These are phyloP conservation scores for Kwoniella shivajii DNA, from an alignment of 1,284 basidiomycete species.

Conservation along the genomic window DNA sequence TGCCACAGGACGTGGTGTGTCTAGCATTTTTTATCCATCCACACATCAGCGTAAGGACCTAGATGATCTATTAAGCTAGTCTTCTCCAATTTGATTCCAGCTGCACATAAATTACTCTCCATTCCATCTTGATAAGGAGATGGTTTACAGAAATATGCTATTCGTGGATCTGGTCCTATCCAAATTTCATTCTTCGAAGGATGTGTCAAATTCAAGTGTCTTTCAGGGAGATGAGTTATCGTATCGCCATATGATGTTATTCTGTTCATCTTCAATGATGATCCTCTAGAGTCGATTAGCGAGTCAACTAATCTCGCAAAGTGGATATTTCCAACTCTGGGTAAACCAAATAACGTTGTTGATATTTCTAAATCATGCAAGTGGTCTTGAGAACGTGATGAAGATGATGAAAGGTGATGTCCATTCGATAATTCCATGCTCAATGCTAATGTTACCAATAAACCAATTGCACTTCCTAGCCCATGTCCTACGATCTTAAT, in stretches of 20 bases:
- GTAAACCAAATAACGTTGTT: slow-evolving; percentile 30
- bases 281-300: slow-evolving; percentile 1
- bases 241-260: slow-evolving; percentile 35
- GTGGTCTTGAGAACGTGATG: neutral
- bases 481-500: slow-evolving; percentile 41
- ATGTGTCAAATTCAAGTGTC: slow-evolving; percentile 30
- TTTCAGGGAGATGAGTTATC: slow-evolving; percentile 32
- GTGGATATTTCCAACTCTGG: slow-evolving; percentile 31
- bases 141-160: slow-evolving; percentile 23
- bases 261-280: slow-evolving; percentile 17
- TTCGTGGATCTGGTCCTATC: slow-evolving; percentile 32
- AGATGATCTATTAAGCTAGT: slow-evolving; percentile 32
- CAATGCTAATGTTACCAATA: slow-evolving; percentile 31
- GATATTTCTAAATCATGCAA: slow-evolving; percentile 18
- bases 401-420: slow-evolving; percentile 5
- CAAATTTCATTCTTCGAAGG: slow-evolving; percentile 31
- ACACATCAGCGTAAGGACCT: slow-evolving; percentile 36
- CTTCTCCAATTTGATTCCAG: slow-evolving; percentile 21
- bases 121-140: slow-evolving; percentile 7
- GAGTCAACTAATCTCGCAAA: slow-evolving; percentile 32
- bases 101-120: slow-evolving; percentile 22
- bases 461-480: slow-evolving; percentile 30
- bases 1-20: too few species aligned
- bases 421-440: slow-evolving; percentile 21
- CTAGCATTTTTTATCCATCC: slow-evolving; percentile 22